Evolutionary conservation across 164 flowering plant species (phyloP), one percentile per base, ranked within the genome.

Genomic region (Paratinospora sagittata): DNA sequence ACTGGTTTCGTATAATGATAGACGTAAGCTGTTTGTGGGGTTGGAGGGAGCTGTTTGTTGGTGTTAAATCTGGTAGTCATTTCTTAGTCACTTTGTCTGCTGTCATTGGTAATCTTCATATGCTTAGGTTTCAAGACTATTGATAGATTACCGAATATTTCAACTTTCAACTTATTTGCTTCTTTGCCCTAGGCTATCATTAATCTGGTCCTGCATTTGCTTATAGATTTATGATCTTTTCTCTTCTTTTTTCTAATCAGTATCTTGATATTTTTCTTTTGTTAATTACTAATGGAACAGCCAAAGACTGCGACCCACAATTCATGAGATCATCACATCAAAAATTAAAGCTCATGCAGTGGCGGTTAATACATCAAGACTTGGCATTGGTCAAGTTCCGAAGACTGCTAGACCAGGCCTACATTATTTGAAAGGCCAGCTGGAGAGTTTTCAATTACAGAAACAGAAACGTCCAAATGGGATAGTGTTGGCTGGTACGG

Each of bases 291-390:
- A 60, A 39, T 76, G 30, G 27, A 43, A 77, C 88, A 96, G 99
- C 85, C 98, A 96, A 82, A 88, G 89, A 77, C 73, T 96, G 77
- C 88, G 99, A 45, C 92, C 98, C 39, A 90, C 99, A 63, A 74
- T 93, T 78, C 99, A 89, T 85, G 98, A 96, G 66, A 84, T 90
- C 9, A 91, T 96, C 74, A 89, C 86, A 69, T 81, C 93, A 68
- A 91, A 91, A 83, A 91, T 96, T 68, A 96, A 87, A 85, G 77
- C 85, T 72, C 89, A 89, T 77, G 86, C 87, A 49, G 85, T 86
- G 52, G 75, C 55, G 66, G 70, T 82, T 19, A 84, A 78, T 68
- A 83, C 85, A 58, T 82, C 84, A 45, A 89, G 85, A 78, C 81
- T 85, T 65, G 80, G 78, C 55, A 77, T 77, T 76, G 84, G 81